Percentiles rank a stretch among this genome's conserved stretches.
Conservation (phyloP, 495 filamentous ascomycete species). For the Astrothelium macrocarpum region DNA sequence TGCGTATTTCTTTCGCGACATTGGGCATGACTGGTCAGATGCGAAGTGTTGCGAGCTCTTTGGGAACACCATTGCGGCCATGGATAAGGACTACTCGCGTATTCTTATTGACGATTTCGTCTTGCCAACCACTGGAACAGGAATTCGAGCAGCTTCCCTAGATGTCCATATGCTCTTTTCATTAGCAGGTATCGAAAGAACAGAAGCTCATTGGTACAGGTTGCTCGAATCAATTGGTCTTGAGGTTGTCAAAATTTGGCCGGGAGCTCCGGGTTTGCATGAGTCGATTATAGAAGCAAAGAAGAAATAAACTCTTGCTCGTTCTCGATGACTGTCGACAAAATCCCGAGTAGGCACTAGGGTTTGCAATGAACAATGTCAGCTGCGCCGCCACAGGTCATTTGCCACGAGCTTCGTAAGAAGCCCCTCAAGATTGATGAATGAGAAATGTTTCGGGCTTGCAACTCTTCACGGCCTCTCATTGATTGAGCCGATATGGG, state of each 20-base stretch:
- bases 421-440: no score
- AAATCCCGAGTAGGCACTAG: no score
- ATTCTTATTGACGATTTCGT: constrained; percentile 13
- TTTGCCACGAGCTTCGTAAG: no score
- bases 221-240: constrained; percentile 5
- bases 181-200: constrained; percentile 6
- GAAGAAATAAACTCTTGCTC: constrained; percentile 3
- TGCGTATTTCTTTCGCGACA: constrained; percentile 10
- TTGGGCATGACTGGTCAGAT: constrained; percentile 15
- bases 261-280: not conserved
- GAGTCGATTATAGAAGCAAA: constrained; percentile 11
- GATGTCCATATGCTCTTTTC: constrained; percentile 10
- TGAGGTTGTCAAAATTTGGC: constrained; percentile 12
- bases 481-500: no score
- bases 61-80: constrained; percentile 3
- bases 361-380: no score
- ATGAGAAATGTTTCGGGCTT: no score
- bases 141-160: constrained; percentile 6
- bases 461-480: no score
- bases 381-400: no score
- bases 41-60: constrained; percentile 1
- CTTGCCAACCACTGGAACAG: constrained; percentile 3
- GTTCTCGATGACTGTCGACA: no score
- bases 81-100: constrained; percentile 11
- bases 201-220: constrained; percentile 1